Percentiles rank a stretch among this genome's conserved stretches.
Evolutionary conservation across 2,329 filamentous ascomycete genomes (phyloP).

Genomic region (Calonectria pteridis): DNA sequence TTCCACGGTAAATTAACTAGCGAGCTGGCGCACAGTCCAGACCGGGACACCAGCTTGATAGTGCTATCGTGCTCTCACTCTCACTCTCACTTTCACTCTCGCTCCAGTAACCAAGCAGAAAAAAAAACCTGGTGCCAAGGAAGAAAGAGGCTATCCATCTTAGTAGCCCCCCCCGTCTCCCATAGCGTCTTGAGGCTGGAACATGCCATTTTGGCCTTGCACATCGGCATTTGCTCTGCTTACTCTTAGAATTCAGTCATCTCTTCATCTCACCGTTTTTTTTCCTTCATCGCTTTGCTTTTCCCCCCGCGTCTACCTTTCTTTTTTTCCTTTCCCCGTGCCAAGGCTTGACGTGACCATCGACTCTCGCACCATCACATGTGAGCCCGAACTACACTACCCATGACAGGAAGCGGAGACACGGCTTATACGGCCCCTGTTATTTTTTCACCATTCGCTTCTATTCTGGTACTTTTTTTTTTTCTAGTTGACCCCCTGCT

Average conservation of each 20-base stretch:
- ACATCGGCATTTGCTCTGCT: background rate
- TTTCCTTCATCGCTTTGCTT: background rate
- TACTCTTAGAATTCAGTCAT: background rate
- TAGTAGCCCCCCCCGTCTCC: too few species aligned
- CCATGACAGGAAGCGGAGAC: background rate
- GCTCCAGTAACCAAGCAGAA: too few species aligned
- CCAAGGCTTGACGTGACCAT: background rate
- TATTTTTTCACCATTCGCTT: background rate
- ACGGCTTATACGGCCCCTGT: background rate
- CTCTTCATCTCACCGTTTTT: background rate
- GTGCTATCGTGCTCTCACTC: too few species aligned
- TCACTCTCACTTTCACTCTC: too few species aligned
- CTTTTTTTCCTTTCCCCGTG: background rate
- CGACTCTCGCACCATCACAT: background rate
- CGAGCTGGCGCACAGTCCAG: background rate
- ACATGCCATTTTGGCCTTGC: background rate
- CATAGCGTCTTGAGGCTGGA: background rate
- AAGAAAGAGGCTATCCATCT: background rate
- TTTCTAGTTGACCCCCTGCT: background rate
- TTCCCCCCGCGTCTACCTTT: background rate
- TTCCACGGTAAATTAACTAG: constrained; percentile 11
- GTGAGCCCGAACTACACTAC: background rate
- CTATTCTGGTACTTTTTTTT: background rate
- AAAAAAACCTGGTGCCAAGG: too few species aligned
- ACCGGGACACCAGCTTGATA: background rate